Percentiles rank a stretch among this genome's conserved stretches.
Conservation (phyloP, 2,329 filamentous ascomycete species). For the Pseudopyricularia cyperi region DNA sequence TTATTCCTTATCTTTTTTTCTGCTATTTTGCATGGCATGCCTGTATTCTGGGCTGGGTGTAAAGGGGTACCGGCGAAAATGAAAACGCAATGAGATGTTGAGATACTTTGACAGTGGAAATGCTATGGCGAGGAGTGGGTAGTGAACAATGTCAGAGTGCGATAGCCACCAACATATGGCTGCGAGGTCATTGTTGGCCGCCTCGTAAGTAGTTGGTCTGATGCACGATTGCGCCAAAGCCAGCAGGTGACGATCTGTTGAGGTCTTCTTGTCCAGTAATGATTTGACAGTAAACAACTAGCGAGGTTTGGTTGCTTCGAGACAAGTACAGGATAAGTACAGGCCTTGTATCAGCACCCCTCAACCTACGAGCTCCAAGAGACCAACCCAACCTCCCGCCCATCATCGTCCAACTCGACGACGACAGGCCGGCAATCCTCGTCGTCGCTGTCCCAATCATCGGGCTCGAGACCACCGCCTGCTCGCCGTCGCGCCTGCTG, state of each 20-base stretch:
- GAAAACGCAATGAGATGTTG: neutral
- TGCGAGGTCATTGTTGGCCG: too few species aligned
- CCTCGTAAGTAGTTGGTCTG: too few species aligned
- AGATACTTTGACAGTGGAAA: neutral
- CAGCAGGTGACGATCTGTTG: too few species aligned
- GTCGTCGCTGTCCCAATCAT: conserved; percentile 27
- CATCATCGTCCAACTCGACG: conserved; percentile 37
- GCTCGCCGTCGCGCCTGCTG: neutral
- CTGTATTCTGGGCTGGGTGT: conserved; percentile 27
- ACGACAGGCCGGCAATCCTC: conserved; percentile 40
- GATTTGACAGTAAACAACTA: too few species aligned
- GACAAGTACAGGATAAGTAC: too few species aligned
- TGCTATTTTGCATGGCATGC: conserved; percentile 34
- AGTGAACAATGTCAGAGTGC: too few species aligned
- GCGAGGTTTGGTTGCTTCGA: too few species aligned
- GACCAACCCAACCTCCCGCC: conserved; percentile 36
- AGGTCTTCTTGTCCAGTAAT: too few species aligned
- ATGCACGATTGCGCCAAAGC: too few species aligned
- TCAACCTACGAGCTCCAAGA: conserved; percentile 24
- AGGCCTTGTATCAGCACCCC: neutral
- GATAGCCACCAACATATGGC: too few species aligned
- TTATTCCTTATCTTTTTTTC: conserved; percentile 27
- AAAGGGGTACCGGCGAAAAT: conserved; percentile 37
- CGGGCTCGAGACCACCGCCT: conserved; percentile 37
- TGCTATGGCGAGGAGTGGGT: too few species aligned